phyloP scores from a whole-genome alignment of 805 yeast species.

The Nadsonia fulvescens region DNA sequence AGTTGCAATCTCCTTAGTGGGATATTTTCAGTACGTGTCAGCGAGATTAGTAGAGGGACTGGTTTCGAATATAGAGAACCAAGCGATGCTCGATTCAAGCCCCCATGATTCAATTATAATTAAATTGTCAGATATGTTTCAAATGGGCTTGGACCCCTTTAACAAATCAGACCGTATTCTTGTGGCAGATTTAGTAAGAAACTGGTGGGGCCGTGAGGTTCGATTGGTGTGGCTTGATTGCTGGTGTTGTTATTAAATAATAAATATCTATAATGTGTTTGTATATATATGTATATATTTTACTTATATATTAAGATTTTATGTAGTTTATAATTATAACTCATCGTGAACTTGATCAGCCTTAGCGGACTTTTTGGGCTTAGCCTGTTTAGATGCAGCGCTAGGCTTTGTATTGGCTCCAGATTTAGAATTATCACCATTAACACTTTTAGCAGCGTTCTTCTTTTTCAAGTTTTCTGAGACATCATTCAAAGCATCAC shows the following conservation, averaged over 20 bases:
- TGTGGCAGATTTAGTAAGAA: slow-evolving; percentile 22
- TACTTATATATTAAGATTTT: no score
- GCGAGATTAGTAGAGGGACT: slow-evolving; percentile 24
- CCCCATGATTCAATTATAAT: slow-evolving; percentile 12
- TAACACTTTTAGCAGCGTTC: slow-evolving; percentile 1
- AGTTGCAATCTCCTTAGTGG: slow-evolving; percentile 21
- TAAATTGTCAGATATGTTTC: slow-evolving; percentile 29
- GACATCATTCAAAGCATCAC: not conserved
- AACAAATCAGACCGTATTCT: slow-evolving; percentile 28
- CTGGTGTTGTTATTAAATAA: slow-evolving; percentile 11
- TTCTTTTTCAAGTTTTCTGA: not conserved
- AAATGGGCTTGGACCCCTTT: slow-evolving; percentile 44
- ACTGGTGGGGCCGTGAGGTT: slow-evolving; percentile 33
- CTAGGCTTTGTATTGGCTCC: slow-evolving; percentile 1
- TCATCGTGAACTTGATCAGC: not conserved
- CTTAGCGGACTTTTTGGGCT: not conserved
- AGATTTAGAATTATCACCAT: not conserved
- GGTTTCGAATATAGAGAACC: slow-evolving; percentile 22
- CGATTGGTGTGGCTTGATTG: slow-evolving; percentile 17
- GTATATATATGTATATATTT: no score
- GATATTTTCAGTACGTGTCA: slow-evolving; percentile 34
- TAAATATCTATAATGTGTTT: no score
- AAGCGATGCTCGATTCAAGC: slow-evolving; percentile 9
- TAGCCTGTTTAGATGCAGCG: slow-evolving; percentile 1
- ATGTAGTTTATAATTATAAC: not conserved